Conservation (phyloP, 2,329 filamentous ascomycete species). For the Epichloe hybrida region DNA sequence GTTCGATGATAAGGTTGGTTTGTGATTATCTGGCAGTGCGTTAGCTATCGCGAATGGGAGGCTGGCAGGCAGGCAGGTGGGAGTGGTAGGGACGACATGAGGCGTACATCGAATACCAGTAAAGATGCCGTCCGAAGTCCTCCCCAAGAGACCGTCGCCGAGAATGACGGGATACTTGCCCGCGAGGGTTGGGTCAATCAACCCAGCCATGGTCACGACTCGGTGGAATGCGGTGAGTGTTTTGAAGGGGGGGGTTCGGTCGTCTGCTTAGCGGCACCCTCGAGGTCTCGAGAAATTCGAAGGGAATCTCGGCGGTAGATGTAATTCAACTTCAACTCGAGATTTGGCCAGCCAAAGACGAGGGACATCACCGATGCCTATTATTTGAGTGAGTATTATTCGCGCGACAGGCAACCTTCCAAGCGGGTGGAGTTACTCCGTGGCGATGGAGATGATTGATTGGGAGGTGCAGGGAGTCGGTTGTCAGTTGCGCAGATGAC, state of each 20-base stretch:
- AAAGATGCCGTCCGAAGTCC: constrained; percentile 42
- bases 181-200: constrained; percentile 46
- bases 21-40: constrained; percentile 42
- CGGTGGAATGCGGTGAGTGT: not conserved
- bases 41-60: not conserved
- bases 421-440: not conserved
- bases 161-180: constrained; percentile 51
- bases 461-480: not conserved
- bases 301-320: not conserved
- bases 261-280: not conserved
- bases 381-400: too few relatives aligned
- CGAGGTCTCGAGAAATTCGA: not conserved
- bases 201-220: constrained; percentile 18
- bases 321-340: too few relatives aligned
- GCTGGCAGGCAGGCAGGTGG: not conserved
- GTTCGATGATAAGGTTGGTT: constrained; percentile 37
- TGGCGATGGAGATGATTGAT: not conserved
- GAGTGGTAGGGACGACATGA: not conserved
- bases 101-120: constrained; percentile 46
- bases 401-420: not conserved
- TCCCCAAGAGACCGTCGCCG: constrained; percentile 46
- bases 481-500: too few relatives aligned
- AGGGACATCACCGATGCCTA: not conserved
- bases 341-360: not conserved
- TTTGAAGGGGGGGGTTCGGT: not conserved